Base-by-base conservation (phyloP, 2,329 filamentous ascomycete species). In the Akanthomyces uredinophilus region DNA sequence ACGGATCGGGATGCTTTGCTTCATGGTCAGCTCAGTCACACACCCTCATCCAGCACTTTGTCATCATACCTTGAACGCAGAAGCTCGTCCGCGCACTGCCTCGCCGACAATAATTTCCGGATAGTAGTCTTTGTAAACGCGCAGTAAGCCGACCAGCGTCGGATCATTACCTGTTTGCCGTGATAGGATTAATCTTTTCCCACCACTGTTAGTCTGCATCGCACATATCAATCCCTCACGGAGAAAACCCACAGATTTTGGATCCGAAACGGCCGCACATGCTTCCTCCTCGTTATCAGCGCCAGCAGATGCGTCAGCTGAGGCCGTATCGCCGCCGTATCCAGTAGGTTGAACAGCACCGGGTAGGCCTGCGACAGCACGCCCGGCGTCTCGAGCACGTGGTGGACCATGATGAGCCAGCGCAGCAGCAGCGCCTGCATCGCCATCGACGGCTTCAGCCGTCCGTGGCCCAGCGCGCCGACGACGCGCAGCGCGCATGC, bases 61-160 rank as follows among this genome's bases (percentile, higher is more conserved):
- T 4, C 27, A 37, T 16, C 67, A 41, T 70, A 84, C 83, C 73
- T 84, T 87, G 72, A 88, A 88, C 1, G 84, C 79, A 4, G 84
- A 83, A 1, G 85, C 85, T 63, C 83, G 82, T 43, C 85, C 85
- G 59, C 80, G 79, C 35, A 85, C 83, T 4, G 84, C 79, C 65
- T 89, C 88, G 24, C 88, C 90, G 16, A 94, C 83, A 63, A 96
- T 91, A 60, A 96, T 91, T 71, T 96, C 91, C 0, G 92, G 91
- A 69, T 94, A 96, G 73, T 94, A 96, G 71, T 94, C 91, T 71
- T 95, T 95, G 77, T 88, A 96, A n/a, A 94, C 86, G 61, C 89
- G 84, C 55, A 96, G 78, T 20, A 96, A 79, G 3, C 90, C 90
- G 43, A 89, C 81, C 41, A 96, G 77, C 57, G 87, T 83, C 54